Base-by-base conservation (phyloP, 2,329 filamentous ascomycete genomes). In the Neoscytalidium dimidiatum region DNA sequence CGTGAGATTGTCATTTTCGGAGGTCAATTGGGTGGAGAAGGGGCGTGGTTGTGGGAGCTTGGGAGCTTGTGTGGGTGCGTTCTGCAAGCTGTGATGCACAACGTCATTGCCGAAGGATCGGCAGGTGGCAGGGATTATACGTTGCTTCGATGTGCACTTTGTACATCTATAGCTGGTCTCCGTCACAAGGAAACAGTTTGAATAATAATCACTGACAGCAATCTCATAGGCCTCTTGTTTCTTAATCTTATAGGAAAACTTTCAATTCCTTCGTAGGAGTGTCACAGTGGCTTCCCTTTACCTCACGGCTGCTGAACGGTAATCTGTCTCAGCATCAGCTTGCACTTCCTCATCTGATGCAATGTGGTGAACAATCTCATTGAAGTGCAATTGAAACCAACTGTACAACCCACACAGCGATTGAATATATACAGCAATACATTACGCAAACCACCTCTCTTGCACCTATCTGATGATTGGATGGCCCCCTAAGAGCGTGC, bases 21-120 rank as follows among this genome's bases (percentile, higher is more conserved):
- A 9, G 33, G 41, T 8, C 26, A 46, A 60, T 60, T 44, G 38
- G 41, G n/a, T 14, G 7, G 31, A 41, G 19, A 35, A 31, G 23
- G 23, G 28, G 19, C n/a, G 28, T 21, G 14, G 17, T 33, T 14
- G 38, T 17, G 33, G n/a, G 26, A 33, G 33, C 9, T 51, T n/a
- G n/a, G 51, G 11, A 33, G 33, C 23, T 51, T 3, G 46, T 5
- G 28, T 28, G 33, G 21, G 19, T 19, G 35, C 26, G 33, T n/a
- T n/a, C 52, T 56, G 33, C 23, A 23, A 51, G 48, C 38, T 58
- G 38, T 7, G 28, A 13, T 43, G 23, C 35, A 44, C 44, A 31
- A 58, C 53, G 56, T 60, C 56, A 60, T 60, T n/a, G 21, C 33
- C 56, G 28, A 46, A 41, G n/a, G 56, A 60, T 60, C 56, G 26